These are phyloP conservation scores for Arxiozyma slooffiae DNA, from an alignment of 1,139 yeast species.

Conservation along the genomic window DNA sequence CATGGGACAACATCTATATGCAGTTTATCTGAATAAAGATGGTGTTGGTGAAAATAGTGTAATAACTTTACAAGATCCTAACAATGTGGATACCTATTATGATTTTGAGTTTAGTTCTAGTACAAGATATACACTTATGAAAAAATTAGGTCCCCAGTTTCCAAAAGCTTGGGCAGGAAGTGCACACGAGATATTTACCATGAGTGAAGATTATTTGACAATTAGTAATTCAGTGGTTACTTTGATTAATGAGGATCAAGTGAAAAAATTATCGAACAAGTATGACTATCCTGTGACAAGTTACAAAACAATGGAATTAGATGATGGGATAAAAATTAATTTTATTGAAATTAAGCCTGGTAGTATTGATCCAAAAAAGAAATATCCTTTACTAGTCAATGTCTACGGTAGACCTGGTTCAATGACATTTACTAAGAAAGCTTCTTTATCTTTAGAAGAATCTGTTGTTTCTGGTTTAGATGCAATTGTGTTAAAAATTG, in stretches of 20 bases:
- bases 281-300: constrained; percentile 49
- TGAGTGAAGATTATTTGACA: constrained; percentile 5
- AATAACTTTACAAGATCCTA: constrained; percentile 18
- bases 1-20: constrained; percentile 48
- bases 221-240: constrained; percentile 11
- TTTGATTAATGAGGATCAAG: constrained; percentile 26
- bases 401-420: constrained; percentile 96
- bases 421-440: constrained; percentile 51
- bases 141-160: constrained; percentile 21
- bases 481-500: constrained; percentile 71
- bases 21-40: constrained; percentile 31
- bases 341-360: constrained; percentile 71
- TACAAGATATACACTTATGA: constrained; percentile 24
- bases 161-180: constrained; percentile 24
- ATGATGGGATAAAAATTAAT: constrained; percentile 44
- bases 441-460: constrained; percentile 55
- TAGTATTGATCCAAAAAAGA: constrained; percentile 45
- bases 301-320: constrained; percentile 42
- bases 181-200: constrained; percentile 14
- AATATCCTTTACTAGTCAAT: constrained; percentile 73
- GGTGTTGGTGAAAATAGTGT: constrained; percentile 4
- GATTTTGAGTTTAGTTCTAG: constrained; percentile 25
- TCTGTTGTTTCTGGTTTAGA: constrained; percentile 58
- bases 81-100: constrained; percentile 16
- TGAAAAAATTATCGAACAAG: constrained; percentile 26